A percentile compares a stretch with the other conserved stretches of the same genome.
Conservation (phyloP, 202 grass and related monocot genomes). For the Carex arenaria region DNA sequence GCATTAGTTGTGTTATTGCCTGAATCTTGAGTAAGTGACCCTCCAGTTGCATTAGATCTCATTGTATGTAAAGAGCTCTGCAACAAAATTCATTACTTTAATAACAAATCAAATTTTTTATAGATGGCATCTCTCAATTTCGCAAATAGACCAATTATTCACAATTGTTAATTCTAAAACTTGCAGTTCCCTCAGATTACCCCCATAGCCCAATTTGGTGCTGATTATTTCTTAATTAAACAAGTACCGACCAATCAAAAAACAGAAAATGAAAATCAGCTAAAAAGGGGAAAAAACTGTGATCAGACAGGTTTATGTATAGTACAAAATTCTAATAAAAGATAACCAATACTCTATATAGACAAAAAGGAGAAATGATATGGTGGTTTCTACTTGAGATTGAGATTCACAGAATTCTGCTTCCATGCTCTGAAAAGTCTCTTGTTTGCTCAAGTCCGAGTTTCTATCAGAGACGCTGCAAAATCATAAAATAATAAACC, state of each 20-base stretch:
- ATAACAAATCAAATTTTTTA: neutral
- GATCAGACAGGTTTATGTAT: neutral
- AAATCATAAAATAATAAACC: neutral
- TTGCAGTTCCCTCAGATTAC: neutral
- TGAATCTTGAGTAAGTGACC: conserved; percentile 14
- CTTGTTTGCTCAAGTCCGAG: conserved; percentile 1
- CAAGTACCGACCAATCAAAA: neutral
- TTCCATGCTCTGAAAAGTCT: conserved; percentile 15
- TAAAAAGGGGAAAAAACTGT: neutral
- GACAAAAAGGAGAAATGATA: neutral
- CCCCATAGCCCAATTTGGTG: neutral
- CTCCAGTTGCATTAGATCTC: conserved; percentile 22
- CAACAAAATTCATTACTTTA: conserved; percentile 6
- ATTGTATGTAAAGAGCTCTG: conserved; percentile 29
- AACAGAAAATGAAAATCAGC: neutral
- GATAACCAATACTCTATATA: neutral
- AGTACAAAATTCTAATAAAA: neutral
- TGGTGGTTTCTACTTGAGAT: conserved; percentile 5
- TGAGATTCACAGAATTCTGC: conserved; percentile 13
- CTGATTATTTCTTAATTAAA: neutral
- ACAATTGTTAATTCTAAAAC: neutral
- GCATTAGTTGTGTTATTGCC: conserved; percentile 28
- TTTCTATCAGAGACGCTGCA: conserved; percentile 31
- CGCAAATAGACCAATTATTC: neutral
- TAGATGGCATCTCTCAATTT: neutral